Base-by-base conservation (phyloP, 169 alveolate genomes). In the Hammondia hammondi region DNA sequence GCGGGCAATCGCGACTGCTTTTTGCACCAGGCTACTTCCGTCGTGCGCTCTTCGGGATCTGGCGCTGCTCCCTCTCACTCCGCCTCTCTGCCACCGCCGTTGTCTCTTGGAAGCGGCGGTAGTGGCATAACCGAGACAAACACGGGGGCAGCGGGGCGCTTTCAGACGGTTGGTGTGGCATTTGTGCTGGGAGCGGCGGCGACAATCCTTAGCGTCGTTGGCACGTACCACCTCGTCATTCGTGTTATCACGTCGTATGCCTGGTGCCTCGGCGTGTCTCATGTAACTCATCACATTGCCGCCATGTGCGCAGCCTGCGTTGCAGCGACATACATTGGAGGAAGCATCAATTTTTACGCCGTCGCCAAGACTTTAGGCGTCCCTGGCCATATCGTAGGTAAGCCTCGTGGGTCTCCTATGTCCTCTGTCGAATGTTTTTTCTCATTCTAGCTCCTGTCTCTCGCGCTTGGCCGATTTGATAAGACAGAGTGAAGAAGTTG, bases 291-390 rank as follows among this genome's bases (percentile, higher is more conserved):
- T 12, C 91, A 32, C 77, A 19, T 46, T n/a, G 91, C 77, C 5
- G 91, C 91, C 2, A 46, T 48, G 91, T 29, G 61, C 77, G 91
- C 77, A 5, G 91, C 81, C 29, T 46, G 81, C 91, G 14, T 48
- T n/a, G 72, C 91, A 4, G 91, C 91, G 43, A 85, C 91, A 29
- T 85, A 48, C 91, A 85, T 52, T 46, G 91, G 91, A 7, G 91
- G 91, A 27, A 85, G 61, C 52, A 27, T 52, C 46, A 85, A 85
- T 32, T 52, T 85, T 39, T 85, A 32, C 91, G 91, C 91, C n/a
- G 91, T 85, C 48, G 91, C 81, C 29, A 48, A 56, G 61, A n/a
- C 91, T 12, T n/a, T 85, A 17, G 52, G n/a, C 4, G 48, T 85
- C 32, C 81, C 81, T 46, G 52, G 91, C 27, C 61, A n/a, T 21